Percentiles rank a stretch among this genome's conserved stretches.
Evolutionary conservation across 148 eudicot species (phyloP).

Genomic region (Simmondsia chinensis): DNA sequence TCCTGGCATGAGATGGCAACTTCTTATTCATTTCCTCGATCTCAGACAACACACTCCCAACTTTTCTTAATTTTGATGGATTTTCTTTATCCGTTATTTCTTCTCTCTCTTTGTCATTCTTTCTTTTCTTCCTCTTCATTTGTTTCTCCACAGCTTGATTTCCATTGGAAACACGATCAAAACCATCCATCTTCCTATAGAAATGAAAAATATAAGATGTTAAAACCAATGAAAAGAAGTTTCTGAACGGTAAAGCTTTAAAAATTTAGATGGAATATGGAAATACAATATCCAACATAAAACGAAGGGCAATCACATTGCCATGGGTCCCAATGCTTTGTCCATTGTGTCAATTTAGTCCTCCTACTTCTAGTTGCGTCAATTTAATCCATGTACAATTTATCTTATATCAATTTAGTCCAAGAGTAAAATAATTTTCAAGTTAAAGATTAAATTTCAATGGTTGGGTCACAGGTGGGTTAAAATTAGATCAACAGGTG

Average conservation of each 20-base stretch:
- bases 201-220: slow-evolving; percentile 1
- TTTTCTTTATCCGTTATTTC: slow-evolving; percentile 5
- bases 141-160: slow-evolving; percentile 28
- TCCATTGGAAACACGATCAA: slow-evolving; percentile 13
- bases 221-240: not conserved
- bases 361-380: no score
- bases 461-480: no score
- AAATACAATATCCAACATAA: no score
- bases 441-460: no score
- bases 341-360: no score
- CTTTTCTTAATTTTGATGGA: not conserved
- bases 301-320: no score
- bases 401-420: no score
- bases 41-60: slow-evolving; percentile 2
- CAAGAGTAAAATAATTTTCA: no score
- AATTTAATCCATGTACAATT: no score
- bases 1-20: slow-evolving; percentile 12
- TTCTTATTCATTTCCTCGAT: slow-evolving; percentile 11
- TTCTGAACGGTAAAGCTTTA: no score
- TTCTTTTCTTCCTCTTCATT: slow-evolving; percentile 39
- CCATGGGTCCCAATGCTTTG: not conserved
- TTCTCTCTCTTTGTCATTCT: slow-evolving; percentile 15
- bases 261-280: no score
- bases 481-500: no score
- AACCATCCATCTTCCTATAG: slow-evolving; percentile 17